A percentile compares a stretch with the other conserved stretches of the same genome.
Conservation (phyloP, 306 rosid species). For the Vigna reflexopilosa region DNA sequence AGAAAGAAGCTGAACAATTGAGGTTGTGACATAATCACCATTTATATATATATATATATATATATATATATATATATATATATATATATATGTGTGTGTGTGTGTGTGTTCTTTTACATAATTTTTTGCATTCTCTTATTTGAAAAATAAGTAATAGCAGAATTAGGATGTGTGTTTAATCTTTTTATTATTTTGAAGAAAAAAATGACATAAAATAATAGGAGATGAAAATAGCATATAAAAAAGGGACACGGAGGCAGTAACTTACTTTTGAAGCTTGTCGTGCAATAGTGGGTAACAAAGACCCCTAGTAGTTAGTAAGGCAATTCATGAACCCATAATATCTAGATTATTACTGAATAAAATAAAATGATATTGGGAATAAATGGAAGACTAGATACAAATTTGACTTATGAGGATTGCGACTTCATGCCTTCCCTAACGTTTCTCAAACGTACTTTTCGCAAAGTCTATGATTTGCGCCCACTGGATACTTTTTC, state of each 20-base stretch:
- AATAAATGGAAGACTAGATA: conserved; percentile 39
- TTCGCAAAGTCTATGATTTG: conserved; percentile 57
- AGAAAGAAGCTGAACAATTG: background rate
- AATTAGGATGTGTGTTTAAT: background rate
- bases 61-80: too few species aligned
- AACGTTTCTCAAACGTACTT: conserved; percentile 53
- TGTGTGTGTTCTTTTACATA: background rate
- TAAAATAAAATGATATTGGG: conserved; percentile 5
- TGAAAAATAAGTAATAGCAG: background rate
- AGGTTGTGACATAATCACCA: background rate
- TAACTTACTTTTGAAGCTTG: conserved; percentile 54
- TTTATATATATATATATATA: background rate
- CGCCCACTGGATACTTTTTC: conserved; percentile 62
- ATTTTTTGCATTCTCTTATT: background rate
- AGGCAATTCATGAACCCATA: conserved; percentile 38
- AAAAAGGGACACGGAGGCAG: conserved; percentile 31
- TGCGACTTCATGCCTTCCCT: conserved; percentile 53
- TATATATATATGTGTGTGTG: too few species aligned
- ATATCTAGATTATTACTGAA: conserved; percentile 23
- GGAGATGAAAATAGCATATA: conserved; percentile 2
- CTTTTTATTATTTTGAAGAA: background rate
- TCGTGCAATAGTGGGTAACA: conserved; percentile 38
- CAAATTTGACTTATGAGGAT: conserved; percentile 44
- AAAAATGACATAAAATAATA: background rate
- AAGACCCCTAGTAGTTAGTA: conserved; percentile 44